Evolutionary conservation across 306 rosid species (phyloP).

Genomic region (Vigna angularis): DNA sequence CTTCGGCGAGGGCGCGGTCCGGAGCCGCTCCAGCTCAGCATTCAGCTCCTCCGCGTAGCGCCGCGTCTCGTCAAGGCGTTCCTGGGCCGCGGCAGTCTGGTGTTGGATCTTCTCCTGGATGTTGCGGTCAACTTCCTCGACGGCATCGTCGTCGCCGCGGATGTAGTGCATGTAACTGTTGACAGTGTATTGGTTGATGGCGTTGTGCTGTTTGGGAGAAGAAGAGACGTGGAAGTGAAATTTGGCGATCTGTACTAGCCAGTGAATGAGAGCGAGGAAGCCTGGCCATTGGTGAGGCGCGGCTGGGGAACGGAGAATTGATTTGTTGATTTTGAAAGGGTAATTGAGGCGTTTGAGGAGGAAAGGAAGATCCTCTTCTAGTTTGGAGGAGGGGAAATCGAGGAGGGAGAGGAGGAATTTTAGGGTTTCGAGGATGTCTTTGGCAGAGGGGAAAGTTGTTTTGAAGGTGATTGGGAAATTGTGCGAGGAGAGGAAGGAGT

Average conservation of each 20-base stretch:
- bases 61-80: conserved; percentile 41
- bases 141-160: conserved; percentile 68
- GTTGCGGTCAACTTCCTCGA: conserved; percentile 57
- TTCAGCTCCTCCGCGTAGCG: conserved; percentile 40
- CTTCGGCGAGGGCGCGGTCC: conserved; percentile 57
- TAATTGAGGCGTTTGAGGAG: conserved; percentile 61
- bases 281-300: conserved; percentile 95
- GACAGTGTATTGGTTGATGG: conserved; percentile 54
- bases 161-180: conserved; percentile 62
- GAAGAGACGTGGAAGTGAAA: conserved; percentile 47
- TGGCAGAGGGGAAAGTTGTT: conserved; percentile 71
- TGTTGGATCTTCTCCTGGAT: conserved; percentile 55
- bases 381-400: conserved; percentile 59
- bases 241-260: conserved; percentile 78
- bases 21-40: conserved; percentile 53
- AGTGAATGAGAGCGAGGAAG: conserved; percentile 80
- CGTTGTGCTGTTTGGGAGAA: conserved; percentile 30
- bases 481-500: conserved; percentile 64
- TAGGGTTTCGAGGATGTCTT: conserved; percentile 73
- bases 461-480: conserved; percentile 62
- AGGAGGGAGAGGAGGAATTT: conserved; percentile 60
- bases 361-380: conserved; percentile 79
- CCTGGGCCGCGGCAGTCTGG: conserved; percentile 51
- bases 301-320: conserved; percentile 75
- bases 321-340: conserved; percentile 78